Percentiles rank a stretch among this genome's conserved stretches.
Evolutionary conservation across 345 rosid genomes (phyloP).

Genomic region (Erucastrum elatum): DNA sequence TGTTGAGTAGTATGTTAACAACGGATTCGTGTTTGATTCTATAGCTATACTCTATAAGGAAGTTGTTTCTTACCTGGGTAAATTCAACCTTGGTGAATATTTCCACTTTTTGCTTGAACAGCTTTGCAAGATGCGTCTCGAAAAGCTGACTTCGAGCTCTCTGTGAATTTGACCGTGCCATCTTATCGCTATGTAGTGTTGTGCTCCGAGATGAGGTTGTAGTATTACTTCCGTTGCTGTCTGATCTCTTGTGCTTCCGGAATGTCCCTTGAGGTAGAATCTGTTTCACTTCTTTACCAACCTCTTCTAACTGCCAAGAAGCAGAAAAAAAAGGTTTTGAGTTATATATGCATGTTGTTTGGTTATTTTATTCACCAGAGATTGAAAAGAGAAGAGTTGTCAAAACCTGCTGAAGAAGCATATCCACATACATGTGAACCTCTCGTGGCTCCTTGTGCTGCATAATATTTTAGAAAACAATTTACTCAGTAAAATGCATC

Average conservation of each 20-base stretch:
- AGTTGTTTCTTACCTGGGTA: slow-evolving; percentile 64
- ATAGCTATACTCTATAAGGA: neutral
- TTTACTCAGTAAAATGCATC: slow-evolving; percentile 17
- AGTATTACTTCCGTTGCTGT: slow-evolving; percentile 85
- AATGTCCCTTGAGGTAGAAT: slow-evolving; percentile 74
- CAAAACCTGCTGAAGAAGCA: slow-evolving; percentile 91
- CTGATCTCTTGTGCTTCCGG: slow-evolving; percentile 81
- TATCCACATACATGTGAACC: slow-evolving; percentile 96
- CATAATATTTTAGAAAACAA: slow-evolving; percentile 36
- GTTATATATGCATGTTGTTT: slow-evolving; percentile 1
- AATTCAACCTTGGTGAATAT: slow-evolving; percentile 93
- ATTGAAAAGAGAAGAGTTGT: slow-evolving; percentile 16
- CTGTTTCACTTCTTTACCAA: slow-evolving; percentile 76
- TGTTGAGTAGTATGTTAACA: too few relatives aligned
- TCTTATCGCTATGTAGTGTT: slow-evolving; percentile 75
- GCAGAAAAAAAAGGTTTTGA: too few relatives aligned
- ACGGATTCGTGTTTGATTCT: too few relatives aligned
- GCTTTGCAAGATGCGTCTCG: slow-evolving; percentile 97
- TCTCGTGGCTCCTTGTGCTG: slow-evolving; percentile 99
- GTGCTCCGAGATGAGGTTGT: slow-evolving; percentile 82
- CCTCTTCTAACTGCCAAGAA: slow-evolving; percentile 59
- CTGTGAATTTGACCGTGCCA: slow-evolving; percentile 67
- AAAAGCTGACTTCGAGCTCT: slow-evolving; percentile 93
- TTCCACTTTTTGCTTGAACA: slow-evolving; percentile 97
- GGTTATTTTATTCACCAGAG: neutral